These are phyloP conservation scores for Chrysoporthe puriensis DNA, from an alignment of 2,329 filamentous ascomycete species.

Conservation along the genomic window DNA sequence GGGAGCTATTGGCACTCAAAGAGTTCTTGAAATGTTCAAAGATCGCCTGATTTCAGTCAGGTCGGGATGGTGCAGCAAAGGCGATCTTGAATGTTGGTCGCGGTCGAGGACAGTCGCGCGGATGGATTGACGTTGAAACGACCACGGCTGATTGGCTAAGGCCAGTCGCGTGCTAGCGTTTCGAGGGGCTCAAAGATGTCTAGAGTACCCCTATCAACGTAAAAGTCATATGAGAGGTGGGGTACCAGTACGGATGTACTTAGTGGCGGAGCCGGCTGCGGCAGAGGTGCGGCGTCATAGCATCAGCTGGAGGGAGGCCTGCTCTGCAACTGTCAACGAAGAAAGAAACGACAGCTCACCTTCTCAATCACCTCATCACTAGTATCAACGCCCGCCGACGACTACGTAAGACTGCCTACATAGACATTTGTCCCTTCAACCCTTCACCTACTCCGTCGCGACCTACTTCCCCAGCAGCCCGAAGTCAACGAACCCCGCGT, in stretches of 20 bases:
- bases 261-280: conserved; percentile 21
- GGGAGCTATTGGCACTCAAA: not conserved
- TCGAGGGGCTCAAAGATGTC: not conserved
- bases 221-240: too few relatives aligned
- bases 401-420: not conserved
- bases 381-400: not conserved
- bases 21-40: too few relatives aligned
- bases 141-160: conserved; percentile 2
- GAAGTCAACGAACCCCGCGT: conserved; percentile 4
- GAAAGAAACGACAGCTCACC: conserved; percentile 16
- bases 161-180: conserved; percentile 1
- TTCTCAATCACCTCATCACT: not conserved
- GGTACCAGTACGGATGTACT: conserved; percentile 18
- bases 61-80: not conserved
- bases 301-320: conserved; percentile 18
- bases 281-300: conserved; percentile 27
- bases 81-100: not conserved
- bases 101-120: conserved; percentile 2
- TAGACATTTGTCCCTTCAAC: not conserved
- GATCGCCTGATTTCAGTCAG: not conserved
- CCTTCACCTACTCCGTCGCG: not conserved
- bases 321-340: conserved; percentile 9
- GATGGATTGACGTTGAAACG: conserved; percentile 9
- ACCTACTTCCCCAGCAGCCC: not conserved
- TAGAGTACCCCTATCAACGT: not conserved